phyloP scores from a whole-genome alignment of 148 eudicot species.

The Rhododendron griersonianum region DNA sequence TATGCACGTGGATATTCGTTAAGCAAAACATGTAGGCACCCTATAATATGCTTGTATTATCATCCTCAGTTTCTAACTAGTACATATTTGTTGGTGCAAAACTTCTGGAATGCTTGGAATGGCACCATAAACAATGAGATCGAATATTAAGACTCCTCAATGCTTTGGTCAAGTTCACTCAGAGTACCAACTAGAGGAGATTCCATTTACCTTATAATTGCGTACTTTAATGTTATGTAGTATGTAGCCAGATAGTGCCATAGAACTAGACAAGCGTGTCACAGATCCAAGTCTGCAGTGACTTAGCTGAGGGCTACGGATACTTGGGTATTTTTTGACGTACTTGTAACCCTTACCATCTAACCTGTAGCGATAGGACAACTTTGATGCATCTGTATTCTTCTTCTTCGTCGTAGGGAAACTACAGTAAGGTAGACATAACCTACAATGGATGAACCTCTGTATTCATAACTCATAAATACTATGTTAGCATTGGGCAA shows the following conservation, averaged over 20 bases:
- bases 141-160: background rate
- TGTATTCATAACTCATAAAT: background rate
- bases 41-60: background rate
- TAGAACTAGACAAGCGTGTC: background rate
- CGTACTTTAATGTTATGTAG: background rate
- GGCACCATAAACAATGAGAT: background rate
- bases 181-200: background rate
- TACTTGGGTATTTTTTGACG: background rate
- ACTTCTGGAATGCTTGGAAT: background rate
- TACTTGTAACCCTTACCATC: background rate
- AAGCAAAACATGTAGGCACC: background rate
- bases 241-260: background rate
- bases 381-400: background rate
- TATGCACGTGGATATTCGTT: background rate
- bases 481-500: background rate
- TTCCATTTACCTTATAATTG: background rate
- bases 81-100: background rate
- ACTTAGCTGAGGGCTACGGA: background rate
- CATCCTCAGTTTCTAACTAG: background rate
- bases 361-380: background rate
- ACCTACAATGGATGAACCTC: background rate
- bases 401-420: background rate
- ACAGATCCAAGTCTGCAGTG: background rate
- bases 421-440: background rate
- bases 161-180: background rate